These are phyloP conservation scores for Geranomyces michiganensis DNA, from an alignment of 192 early-diverging fungal genomes.

Conservation along the genomic window DNA sequence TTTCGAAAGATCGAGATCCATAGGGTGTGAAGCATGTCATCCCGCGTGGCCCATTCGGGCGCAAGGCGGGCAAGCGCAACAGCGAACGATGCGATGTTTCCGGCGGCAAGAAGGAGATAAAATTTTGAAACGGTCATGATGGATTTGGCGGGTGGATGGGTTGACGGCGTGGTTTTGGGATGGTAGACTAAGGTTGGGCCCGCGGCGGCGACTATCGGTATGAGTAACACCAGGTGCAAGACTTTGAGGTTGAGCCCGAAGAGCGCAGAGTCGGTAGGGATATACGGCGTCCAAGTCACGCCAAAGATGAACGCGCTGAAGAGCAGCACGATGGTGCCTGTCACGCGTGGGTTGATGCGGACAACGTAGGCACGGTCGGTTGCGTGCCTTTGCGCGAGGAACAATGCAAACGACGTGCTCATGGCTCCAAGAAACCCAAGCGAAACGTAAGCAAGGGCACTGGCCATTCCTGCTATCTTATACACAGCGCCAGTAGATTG, in stretches of 20 bases:
- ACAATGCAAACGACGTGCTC: constrained; percentile 32
- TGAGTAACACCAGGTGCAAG: constrained; percentile 21
- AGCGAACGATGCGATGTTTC: constrained; percentile 15
- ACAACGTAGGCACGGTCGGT: constrained; percentile 17
- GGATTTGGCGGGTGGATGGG: constrained; percentile 7
- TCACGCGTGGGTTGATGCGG: not conserved
- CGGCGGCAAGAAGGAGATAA: constrained; percentile 27
- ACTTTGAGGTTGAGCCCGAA: constrained; percentile 32
- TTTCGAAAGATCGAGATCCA: constrained; percentile 3
- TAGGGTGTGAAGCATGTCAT: constrained; percentile 2
- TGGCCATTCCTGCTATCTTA: not conserved
- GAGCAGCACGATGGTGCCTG: constrained; percentile 13
- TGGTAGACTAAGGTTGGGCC: constrained; percentile 22
- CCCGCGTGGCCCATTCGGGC: not conserved
- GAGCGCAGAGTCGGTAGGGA: constrained; percentile 12
- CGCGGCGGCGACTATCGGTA: constrained; percentile 25
- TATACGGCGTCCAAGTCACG: constrained; percentile 28
- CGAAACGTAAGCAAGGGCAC: constrained; percentile 21
- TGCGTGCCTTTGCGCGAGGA: constrained; percentile 25
- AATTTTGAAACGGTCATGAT: not conserved
- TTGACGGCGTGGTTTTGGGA: not conserved
- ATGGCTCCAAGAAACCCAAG: constrained; percentile 39
- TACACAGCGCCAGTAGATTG: constrained; percentile 5
- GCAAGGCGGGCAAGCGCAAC: constrained; percentile 9
- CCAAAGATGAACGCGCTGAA: not conserved